These are phyloP conservation scores for Tillandsia leiboldiana DNA, from an alignment of 176 grass and related monocot genomes.

Conservation along the genomic window DNA sequence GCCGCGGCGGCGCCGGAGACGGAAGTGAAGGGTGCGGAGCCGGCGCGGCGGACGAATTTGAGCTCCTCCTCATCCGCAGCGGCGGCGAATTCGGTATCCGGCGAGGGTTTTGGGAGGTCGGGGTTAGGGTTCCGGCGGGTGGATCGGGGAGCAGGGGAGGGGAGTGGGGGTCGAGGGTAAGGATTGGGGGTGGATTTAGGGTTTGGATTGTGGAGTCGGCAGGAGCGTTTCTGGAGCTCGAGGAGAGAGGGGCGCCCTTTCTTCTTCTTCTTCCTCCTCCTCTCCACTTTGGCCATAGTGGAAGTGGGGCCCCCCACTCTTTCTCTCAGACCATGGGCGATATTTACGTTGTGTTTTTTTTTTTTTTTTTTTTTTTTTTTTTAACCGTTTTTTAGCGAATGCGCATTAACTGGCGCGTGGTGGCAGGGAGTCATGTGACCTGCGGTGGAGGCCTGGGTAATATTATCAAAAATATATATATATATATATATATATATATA, in stretches of 20 bases:
- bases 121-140: slow-evolving; percentile 5
- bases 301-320: not conserved
- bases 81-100: no score
- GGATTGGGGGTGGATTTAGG: slow-evolving; percentile 12
- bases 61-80: slow-evolving; percentile 28
- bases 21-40: no score
- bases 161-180: slow-evolving; percentile 6
- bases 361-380: not conserved
- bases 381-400: not conserved
- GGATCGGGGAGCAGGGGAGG: slow-evolving; percentile 6
- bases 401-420: no score
- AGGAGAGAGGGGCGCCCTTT: slow-evolving; percentile 58
- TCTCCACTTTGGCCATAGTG: slow-evolving; percentile 12
- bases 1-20: slow-evolving; percentile 14
- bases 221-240: slow-evolving; percentile 53
- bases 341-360: not conserved
- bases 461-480: no score
- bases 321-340: not conserved
- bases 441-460: no score
- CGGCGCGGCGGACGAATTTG: slow-evolving; percentile 30
- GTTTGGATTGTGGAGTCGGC: slow-evolving; percentile 48
- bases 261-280: slow-evolving; percentile 40
- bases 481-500: no score
- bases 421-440: no score
- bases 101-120: not conserved